Base-by-base conservation (phyloP, 2,329 filamentous ascomycete species). In the Aureobasidium sp. region DNA sequence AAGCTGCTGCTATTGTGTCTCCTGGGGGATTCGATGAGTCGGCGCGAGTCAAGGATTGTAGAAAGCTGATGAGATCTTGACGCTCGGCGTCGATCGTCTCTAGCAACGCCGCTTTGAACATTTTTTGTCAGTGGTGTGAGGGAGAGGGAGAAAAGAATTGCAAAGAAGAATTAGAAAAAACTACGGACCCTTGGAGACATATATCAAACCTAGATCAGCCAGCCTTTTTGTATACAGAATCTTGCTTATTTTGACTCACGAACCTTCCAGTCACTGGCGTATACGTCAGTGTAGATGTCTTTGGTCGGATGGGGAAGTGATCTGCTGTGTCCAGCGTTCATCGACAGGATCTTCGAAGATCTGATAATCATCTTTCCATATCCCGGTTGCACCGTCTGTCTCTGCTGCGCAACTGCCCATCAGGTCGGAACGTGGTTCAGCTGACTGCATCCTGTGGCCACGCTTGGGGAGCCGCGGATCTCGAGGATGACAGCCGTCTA, bases 11-110 rank as follows among this genome's bases (percentile, higher is more conserved):
- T 21, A 63, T 63, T 1, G 74, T 76, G 50, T 74, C 68, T 13
- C 73, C 74, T 23, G 74, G 73, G 11, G 74, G 73, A 57, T 74
- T 75, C 1, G 74, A 69, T 1, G 71, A 74, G 17, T 73, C 68
- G 1, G 69, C 69, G 54, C 68, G 71, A 13, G 72, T 68, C 25
- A 75, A 67, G 4, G 59, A 45, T 65, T 73, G 71, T 3, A 75
- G 66, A 37, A 74, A 67, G 15, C 59, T 40, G 37, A 72, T 62
- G 50, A 72, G 70, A 10, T 64, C 37, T 1, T 67, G 64, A 23
- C 59, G 60, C 17, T 72, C 67, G 5, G 65, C 57, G 15, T 71
- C 64, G 23, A 73, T 65, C 7, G 65, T 63, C 5, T 62, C 53
- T 7, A 71, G 60, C 17, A 73, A 64, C 11, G 65, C 60, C 46